Percentiles rank a stretch among this genome's conserved stretches.
These are phyloP conservation scores for Neophaeococcomyces mojaviensis DNA, from an alignment of 2,329 filamentous ascomycete genomes.

Conservation along the genomic window DNA sequence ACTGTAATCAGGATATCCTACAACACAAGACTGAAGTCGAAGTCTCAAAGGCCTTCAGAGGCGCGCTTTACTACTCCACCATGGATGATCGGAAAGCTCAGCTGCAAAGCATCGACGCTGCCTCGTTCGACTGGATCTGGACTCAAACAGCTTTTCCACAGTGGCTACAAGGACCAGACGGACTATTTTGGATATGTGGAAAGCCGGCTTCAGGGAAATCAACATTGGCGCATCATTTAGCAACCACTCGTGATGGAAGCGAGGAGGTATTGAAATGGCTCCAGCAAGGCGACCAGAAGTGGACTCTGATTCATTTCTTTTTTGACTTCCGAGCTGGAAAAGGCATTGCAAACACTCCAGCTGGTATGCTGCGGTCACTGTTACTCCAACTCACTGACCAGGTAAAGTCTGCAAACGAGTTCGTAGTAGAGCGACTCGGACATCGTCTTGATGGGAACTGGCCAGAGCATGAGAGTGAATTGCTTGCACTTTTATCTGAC, in stretches of 20 bases:
- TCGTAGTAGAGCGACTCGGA: neutral
- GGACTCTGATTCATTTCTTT: neutral
- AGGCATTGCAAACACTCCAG: neutral
- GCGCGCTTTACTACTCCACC: neutral
- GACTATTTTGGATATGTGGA: slow-evolving; percentile 1
- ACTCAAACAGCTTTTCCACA: neutral
- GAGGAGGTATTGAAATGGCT: neutral
- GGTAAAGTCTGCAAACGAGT: too few relatives aligned
- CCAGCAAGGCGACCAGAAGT: neutral
- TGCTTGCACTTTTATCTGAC: neutral
- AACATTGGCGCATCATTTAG: neutral
- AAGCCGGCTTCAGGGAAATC: slow-evolving; percentile 1
- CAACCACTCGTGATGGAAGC: neutral
- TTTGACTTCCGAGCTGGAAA: slow-evolving; percentile 4
- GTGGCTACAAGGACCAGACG: neutral
- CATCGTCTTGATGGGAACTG: neutral
- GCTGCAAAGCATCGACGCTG: neutral
- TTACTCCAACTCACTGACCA: neutral
- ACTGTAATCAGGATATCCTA: neutral
- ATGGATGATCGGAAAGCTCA: slow-evolving; percentile 4
- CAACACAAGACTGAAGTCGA: neutral
- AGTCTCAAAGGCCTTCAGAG: neutral
- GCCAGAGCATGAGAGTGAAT: neutral
- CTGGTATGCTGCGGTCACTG: slow-evolving; percentile 1
- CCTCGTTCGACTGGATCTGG: slow-evolving; percentile 4